phyloP scores from a whole-genome alignment of 371 early-diverging fungal genomes.

The Rhizopus stolonifer region DNA sequence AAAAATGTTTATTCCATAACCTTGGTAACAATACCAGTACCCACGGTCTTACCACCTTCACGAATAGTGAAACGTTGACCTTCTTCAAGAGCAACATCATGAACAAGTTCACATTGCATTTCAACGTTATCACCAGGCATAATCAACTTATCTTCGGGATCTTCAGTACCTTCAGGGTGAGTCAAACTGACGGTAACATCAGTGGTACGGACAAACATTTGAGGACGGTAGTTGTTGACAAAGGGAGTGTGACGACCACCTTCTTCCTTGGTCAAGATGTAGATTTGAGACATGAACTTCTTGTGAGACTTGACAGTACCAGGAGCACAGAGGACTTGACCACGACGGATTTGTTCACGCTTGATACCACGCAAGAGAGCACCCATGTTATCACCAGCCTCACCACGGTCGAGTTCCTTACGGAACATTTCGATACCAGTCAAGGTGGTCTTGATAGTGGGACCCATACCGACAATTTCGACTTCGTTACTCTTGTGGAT shows the following conservation, averaged over 20 bases:
- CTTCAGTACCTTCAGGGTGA: slow-evolving; percentile 80
- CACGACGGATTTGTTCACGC: slow-evolving; percentile 95
- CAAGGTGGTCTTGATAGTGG: slow-evolving; percentile 84
- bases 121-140: slow-evolving; percentile 98
- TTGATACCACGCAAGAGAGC: slow-evolving; percentile 95
- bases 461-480: slow-evolving; percentile 94
- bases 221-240: slow-evolving; percentile 95
- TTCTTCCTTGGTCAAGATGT: slow-evolving; percentile 96
- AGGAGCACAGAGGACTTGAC: slow-evolving; percentile 91
- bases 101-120: slow-evolving; percentile 78
- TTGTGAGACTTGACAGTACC: slow-evolving; percentile 92
- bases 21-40: slow-evolving; percentile 77
- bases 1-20: slow-evolving; percentile 32
- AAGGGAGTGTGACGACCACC: slow-evolving; percentile 98
- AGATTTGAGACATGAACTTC: slow-evolving; percentile 90
- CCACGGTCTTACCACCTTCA: slow-evolving; percentile 98
- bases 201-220: slow-evolving; percentile 91
- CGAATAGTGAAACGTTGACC: slow-evolving; percentile 96
- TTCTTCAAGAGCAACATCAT: slow-evolving; percentile 86
- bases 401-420: slow-evolving; percentile 96
- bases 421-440: slow-evolving; percentile 99
- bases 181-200: slow-evolving; percentile 91
- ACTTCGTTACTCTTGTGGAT: slow-evolving; percentile 94
- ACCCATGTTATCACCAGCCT: slow-evolving; percentile 99
- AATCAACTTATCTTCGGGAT: slow-evolving; percentile 90